Evolutionary conservation across 1,139 yeast species (phyloP).

Genomic region (Yamadazyma triangularis): DNA sequence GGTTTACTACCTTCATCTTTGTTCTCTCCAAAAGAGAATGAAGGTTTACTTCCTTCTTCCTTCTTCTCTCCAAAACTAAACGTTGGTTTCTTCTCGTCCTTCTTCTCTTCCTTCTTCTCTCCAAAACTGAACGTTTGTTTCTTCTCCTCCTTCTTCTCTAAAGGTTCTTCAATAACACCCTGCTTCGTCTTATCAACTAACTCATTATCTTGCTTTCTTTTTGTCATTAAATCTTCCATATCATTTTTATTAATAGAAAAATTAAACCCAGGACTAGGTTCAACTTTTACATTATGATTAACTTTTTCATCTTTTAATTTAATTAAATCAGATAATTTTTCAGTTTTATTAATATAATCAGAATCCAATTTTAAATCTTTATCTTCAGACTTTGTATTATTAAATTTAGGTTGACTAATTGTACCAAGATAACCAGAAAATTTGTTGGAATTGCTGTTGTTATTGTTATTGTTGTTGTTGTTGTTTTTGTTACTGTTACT

Average conservation of each 20-base stretch:
- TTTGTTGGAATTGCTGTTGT: too few species aligned
- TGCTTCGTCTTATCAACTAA: conserved; percentile 5
- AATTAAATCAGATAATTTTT: conserved; percentile 23
- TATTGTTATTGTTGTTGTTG: too few species aligned
- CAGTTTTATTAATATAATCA: conserved; percentile 22
- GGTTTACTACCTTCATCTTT: not conserved
- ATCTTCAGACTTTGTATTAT: conserved; percentile 3
- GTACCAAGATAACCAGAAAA: conserved; percentile 30
- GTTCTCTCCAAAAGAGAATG: not conserved
- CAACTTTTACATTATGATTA: conserved; percentile 10
- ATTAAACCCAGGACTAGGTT: conserved; percentile 38
- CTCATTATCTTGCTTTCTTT: conserved; percentile 14
- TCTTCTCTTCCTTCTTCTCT: conserved; percentile 2
- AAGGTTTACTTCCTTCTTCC: conserved; percentile 1
- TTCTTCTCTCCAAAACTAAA: conserved; percentile 6
- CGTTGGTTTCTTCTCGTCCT: conserved; percentile 3
- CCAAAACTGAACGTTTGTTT: conserved; percentile 9
- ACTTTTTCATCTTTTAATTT: conserved; percentile 22
- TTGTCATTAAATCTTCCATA: conserved; percentile 19
- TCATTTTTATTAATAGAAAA: conserved; percentile 28
- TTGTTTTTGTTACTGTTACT: conserved; percentile 4
- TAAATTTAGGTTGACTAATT: conserved; percentile 26
- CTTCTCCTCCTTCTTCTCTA: not conserved
- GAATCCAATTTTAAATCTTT: conserved; percentile 18
- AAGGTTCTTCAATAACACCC: conserved; percentile 1